Conservation (phyloP, 345 rosid species). For the Boechera divaricarpa region DNA sequence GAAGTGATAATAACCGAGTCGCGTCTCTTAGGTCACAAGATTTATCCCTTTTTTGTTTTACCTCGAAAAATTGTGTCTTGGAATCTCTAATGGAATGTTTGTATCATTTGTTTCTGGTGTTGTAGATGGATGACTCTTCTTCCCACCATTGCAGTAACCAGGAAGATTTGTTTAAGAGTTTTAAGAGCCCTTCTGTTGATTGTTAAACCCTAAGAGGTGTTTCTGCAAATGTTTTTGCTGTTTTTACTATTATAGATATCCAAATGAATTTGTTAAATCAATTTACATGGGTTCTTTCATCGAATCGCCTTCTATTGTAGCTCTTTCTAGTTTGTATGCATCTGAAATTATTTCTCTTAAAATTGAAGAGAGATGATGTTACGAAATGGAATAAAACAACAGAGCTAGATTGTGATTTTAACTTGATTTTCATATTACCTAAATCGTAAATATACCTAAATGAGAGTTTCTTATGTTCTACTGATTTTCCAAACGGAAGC, state of each 20-base stretch:
- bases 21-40: background rate
- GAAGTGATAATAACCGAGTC: too few species aligned
- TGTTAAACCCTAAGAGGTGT: conserved; percentile 29
- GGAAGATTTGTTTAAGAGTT: conserved; percentile 25
- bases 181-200: conserved; percentile 29
- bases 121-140: conserved; percentile 68
- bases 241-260: conserved; percentile 8
- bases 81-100: conserved; percentile 14
- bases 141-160: conserved; percentile 33
- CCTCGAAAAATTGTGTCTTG: background rate
- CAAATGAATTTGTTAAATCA: conserved; percentile 4
- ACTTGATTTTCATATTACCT: too few species aligned
- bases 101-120: conserved; percentile 30
- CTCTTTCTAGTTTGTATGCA: background rate
- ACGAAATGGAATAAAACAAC: background rate
- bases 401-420: background rate
- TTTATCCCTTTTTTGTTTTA: background rate
- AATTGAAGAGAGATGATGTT: background rate
- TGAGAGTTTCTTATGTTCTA: too few species aligned
- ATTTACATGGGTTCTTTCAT: background rate
- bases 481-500: too few species aligned
- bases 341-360: background rate
- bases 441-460: background rate
- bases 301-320: background rate
- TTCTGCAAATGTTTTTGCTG: conserved; percentile 30